Evolutionary conservation across 306 rosid species (phyloP).

Genomic region (Citrullus mucosospermus): DNA sequence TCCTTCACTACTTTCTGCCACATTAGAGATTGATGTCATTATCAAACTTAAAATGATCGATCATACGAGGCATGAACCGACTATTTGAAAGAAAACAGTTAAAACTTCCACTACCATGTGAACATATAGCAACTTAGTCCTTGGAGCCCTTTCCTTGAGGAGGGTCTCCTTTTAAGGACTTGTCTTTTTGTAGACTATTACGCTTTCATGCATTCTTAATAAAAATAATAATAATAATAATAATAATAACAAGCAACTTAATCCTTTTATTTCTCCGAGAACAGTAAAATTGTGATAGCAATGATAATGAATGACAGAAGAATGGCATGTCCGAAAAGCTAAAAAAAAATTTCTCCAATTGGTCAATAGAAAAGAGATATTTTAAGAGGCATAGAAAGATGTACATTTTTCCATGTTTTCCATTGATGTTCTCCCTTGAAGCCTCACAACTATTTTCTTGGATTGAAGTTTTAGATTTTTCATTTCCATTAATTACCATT

Average conservation of each 20-base stretch:
- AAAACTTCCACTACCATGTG: neutral
- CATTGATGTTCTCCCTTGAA: neutral
- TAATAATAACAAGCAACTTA: neutral
- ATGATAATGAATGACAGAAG: neutral
- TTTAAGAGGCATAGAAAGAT: too few species aligned
- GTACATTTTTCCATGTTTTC: neutral
- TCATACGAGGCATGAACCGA: neutral
- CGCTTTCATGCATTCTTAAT: too few species aligned
- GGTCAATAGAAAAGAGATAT: too few species aligned
- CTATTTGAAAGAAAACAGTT: constrained; percentile 1
- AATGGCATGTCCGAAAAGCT: too few species aligned
- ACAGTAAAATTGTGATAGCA: neutral
- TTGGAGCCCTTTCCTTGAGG: neutral
- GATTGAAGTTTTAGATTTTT: neutral
- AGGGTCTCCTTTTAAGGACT: too few species aligned
- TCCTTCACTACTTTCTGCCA: constrained; percentile 88
- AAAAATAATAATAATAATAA: too few species aligned
- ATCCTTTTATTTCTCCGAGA: neutral
- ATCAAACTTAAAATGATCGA: constrained; percentile 1
- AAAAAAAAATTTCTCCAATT: too few species aligned
- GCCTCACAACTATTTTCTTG: neutral
- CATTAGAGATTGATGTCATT: constrained; percentile 11
- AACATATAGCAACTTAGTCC: neutral
- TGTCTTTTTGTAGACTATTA: too few species aligned
- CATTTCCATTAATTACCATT: neutral